phyloP scores from a whole-genome alignment of 768 basidiomycete genomes.

The Tricholoma saponaceum region DNA sequence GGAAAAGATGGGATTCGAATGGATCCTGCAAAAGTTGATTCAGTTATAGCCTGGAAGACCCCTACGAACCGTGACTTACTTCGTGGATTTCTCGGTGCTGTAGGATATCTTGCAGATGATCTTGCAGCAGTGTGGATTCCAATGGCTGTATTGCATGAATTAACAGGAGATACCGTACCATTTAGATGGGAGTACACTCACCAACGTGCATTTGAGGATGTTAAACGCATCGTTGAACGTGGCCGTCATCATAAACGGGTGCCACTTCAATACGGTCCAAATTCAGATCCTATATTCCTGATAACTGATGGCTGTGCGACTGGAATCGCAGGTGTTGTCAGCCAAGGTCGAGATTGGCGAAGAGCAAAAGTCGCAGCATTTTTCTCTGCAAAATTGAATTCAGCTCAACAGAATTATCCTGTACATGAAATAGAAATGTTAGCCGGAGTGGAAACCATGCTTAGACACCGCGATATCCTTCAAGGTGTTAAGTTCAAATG shows the following conservation, averaged over 20 bases:
- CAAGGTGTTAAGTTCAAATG: conserved; percentile 24
- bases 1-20: conserved; percentile 29
- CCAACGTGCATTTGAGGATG: conserved; percentile 29
- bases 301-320: conserved; percentile 28
- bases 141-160: conserved; percentile 21
- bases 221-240: conserved; percentile 22
- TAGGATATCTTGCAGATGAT: conserved; percentile 29
- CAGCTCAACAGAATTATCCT: conserved; percentile 32
- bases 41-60: conserved; percentile 22
- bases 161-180: conserved; percentile 15
- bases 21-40: conserved; percentile 38
- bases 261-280: conserved; percentile 14
- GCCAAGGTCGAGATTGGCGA: conserved; percentile 25
- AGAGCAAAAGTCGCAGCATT: conserved; percentile 28
- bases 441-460: conserved; percentile 32
- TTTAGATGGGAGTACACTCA: conserved; percentile 21
- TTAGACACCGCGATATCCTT: conserved; percentile 24
- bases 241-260: conserved; percentile 14
- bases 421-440: conserved; percentile 37
- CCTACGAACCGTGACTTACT: conserved; percentile 24
- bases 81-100: conserved; percentile 30
- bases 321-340: conserved; percentile 23
- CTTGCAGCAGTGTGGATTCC: conserved; percentile 21
- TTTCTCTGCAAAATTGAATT: conserved; percentile 29
- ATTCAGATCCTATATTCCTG: conserved; percentile 20